Evolutionary conservation across 2,329 filamentous ascomycete genomes (phyloP), one percentile per base, ranked within the genome.

Genomic region (Delphinella strobiligena): DNA sequence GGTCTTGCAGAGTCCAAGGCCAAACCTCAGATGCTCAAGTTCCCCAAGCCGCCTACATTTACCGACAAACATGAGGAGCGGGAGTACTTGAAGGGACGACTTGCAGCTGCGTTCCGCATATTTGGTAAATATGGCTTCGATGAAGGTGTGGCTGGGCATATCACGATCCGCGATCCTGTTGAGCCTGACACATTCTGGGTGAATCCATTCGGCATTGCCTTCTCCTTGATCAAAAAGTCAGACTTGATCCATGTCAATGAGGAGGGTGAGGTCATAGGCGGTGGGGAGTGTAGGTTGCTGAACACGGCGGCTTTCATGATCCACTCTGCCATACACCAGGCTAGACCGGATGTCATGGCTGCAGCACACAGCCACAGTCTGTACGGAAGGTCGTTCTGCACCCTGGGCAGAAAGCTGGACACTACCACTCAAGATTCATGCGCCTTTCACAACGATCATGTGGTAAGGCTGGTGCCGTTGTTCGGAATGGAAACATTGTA

Each of bases 281-380:
- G 63, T 7, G 61, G 60, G 16, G 51, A 56, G 17, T 49, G 53
- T 40, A 53, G 56, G 11, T 47, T 59, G 7, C 53, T 67, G 29
- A 68, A 69, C 44, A 58, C 58, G 0, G 64, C 66, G 0, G 66
- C 61, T 1, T 68, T 65, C 47, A 62, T 63, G 51, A 69, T 69
- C 36, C 66, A 69, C 47, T 50, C 51, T 4, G 60, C 59, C 2
- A 56, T 65, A 34, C 62, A 65, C 42, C 41, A 54, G 10, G 56
- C 55, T 1, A 54, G 66, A 9, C 66, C 66, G 3, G 64, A 69
- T 40, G 55, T 69, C 5, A 53, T 60, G 33, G 64, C 62, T 18
- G 66, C 63, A 0, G 62, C 60, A 24, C 66, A 69, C 46, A 55
- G 53, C 24, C 66, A 69, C 48, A 59, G 53, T n/a, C 60, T 62